Evolutionary conservation across 2,329 filamentous ascomycete genomes (phyloP).

Genomic region (Fusarium odoratissimum): DNA sequence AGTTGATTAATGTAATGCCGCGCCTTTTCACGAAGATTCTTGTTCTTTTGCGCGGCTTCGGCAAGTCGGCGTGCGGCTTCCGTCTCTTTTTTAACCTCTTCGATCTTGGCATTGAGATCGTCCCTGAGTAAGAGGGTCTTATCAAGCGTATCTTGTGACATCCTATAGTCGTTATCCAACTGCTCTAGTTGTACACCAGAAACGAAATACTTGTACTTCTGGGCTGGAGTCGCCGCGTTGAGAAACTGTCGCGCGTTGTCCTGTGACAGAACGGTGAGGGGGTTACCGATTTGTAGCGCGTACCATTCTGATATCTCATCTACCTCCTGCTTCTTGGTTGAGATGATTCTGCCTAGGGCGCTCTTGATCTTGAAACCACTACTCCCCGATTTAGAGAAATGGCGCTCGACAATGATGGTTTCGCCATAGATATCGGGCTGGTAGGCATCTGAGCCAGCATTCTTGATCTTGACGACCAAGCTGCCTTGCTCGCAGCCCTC

Average conservation of each 20-base stretch:
- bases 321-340: slow-evolving; percentile 85
- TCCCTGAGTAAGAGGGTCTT: slow-evolving; percentile 60
- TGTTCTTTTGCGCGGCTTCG: slow-evolving; percentile 73
- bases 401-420: slow-evolving; percentile 89
- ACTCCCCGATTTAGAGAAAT: slow-evolving; percentile 79
- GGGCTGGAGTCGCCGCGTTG: slow-evolving; percentile 80
- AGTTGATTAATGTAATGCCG: slow-evolving; percentile 72
- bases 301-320: slow-evolving; percentile 96
- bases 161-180: slow-evolving; percentile 88
- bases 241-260: slow-evolving; percentile 95
- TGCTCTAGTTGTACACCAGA: slow-evolving; percentile 94
- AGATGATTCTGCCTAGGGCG: slow-evolving; percentile 75
- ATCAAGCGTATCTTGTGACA: slow-evolving; percentile 84
- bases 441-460: slow-evolving; percentile 86
- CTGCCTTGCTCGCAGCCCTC: slow-evolving; percentile 82
- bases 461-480: slow-evolving; percentile 89
- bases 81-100: slow-evolving; percentile 54
- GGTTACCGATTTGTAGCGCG: slow-evolving; percentile 94
- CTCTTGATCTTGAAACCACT: slow-evolving; percentile 92
- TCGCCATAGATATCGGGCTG: slow-evolving; percentile 84
- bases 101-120: slow-evolving; percentile 51
- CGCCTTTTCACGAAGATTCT: slow-evolving; percentile 71
- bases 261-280: slow-evolving; percentile 94
- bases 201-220: slow-evolving; percentile 97
- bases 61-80: slow-evolving; percentile 73